These are phyloP conservation scores for Saturnispora sanitii DNA, from an alignment of 805 yeast genomes.

Conservation along the genomic window DNA sequence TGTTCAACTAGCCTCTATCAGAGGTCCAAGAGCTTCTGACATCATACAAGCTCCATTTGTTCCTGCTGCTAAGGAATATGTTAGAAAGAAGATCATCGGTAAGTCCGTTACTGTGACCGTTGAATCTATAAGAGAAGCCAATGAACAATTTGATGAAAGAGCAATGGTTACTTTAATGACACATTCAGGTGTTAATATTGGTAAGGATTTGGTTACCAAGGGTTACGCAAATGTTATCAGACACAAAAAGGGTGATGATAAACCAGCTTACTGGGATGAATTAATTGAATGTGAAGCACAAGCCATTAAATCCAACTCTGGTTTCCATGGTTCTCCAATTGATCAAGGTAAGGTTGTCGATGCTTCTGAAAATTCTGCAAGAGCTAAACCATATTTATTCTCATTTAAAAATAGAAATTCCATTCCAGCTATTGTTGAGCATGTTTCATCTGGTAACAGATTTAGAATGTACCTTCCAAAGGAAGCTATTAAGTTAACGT, in stretches of 20 bases:
- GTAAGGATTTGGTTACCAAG: slow-evolving; percentile 45
- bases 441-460: slow-evolving; percentile 58
- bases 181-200: slow-evolving; percentile 45
- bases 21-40: slow-evolving; percentile 65
- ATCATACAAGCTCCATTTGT: slow-evolving; percentile 45
- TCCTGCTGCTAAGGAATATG: slow-evolving; percentile 63
- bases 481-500: slow-evolving; percentile 58
- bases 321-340: slow-evolving; percentile 53
- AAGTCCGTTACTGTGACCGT: slow-evolving; percentile 51
- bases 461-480: slow-evolving; percentile 57
- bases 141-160: slow-evolving; percentile 54
- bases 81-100: slow-evolving; percentile 60
- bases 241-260: slow-evolving; percentile 63
- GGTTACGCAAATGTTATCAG: slow-evolving; percentile 75
- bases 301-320: slow-evolving; percentile 47
- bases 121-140: slow-evolving; percentile 55
- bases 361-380: slow-evolving; percentile 63
- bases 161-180: slow-evolving; percentile 51
- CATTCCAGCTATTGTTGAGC: slow-evolving; percentile 64
- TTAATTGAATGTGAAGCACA: slow-evolving; percentile 58
- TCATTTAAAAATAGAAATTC: slow-evolving; percentile 57
- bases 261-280: slow-evolving; percentile 70
- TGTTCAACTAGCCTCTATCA: slow-evolving; percentile 66
- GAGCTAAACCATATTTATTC: slow-evolving; percentile 66
- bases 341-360: slow-evolving; percentile 58